Evolutionary conservation across 78 protist species (phyloP), one percentile per base, ranked within the genome.

Genomic region (Bodo saltans): DNA sequence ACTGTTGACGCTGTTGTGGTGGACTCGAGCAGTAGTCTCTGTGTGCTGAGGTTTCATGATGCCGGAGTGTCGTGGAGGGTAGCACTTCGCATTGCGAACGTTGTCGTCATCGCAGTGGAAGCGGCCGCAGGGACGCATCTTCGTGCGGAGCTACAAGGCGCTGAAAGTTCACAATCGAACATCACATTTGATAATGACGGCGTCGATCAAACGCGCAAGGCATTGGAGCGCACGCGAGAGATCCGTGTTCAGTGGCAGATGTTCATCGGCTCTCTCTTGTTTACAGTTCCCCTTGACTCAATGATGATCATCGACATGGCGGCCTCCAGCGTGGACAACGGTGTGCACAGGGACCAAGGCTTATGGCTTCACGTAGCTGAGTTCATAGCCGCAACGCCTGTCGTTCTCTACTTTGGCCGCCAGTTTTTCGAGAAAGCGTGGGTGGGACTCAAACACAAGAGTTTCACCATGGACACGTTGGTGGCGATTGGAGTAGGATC

Each of bases 401-500:
- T 88, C 39, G 94, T 92, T 83, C 79, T 93, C 40, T 8, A n/a
- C 42, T 40, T 85, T 72, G 95, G 96, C 40, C 26, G 42, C 34
- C 84, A 35, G 60, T 96, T 95, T 83, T 90, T 90, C 90, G 30
- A 27, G 42, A 74, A 78, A 37, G 93, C 93, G 2, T 79, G 30
- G 34, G 52, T 3, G 26, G 85, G 96, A 32, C 71, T 95, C 12
- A 68, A 70, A 30, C 91, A 91, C 84, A 85, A 90, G 34, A 41
- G 83, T 12, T 89, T 96, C 0, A 92, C 85, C 80, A 96, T 96
- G 99, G 96, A 94, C 84, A 94, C 91, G 34, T 90, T 96, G 69
- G 91, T 93, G 1, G 70, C 87, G 25, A 52, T 96, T 23, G 97
- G 98, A 30, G 84, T 95, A 28, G 37, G 83, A 67, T 87, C 91